Percentiles rank a stretch among this genome's conserved stretches.
These are phyloP conservation scores for Solanum aculeatissimum DNA, from an alignment of 305 asterid genomes.

Conservation along the genomic window DNA sequence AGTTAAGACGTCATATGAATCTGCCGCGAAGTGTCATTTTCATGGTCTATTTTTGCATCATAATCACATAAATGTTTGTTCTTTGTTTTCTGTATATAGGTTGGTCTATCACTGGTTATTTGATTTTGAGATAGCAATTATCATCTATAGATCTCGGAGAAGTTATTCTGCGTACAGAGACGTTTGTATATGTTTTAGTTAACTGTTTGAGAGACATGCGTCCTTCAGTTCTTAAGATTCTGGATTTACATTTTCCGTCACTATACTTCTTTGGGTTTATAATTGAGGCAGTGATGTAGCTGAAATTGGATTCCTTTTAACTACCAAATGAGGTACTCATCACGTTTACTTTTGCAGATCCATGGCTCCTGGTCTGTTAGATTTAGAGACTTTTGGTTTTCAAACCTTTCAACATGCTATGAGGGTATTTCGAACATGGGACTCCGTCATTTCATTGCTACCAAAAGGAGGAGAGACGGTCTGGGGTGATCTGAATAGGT, in stretches of 20 bases:
- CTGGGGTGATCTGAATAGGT: slow-evolving; percentile 83
- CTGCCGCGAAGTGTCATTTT: not conserved
- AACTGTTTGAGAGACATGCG: not conserved
- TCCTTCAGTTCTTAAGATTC: not conserved
- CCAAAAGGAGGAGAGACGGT: slow-evolving; percentile 94
- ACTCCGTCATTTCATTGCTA: slow-evolving; percentile 57
- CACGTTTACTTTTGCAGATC: slow-evolving; percentile 34
- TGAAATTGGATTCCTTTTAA: not conserved
- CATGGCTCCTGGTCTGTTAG: slow-evolving; percentile 70
- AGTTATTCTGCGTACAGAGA: not conserved
- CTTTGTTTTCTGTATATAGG: not conserved
- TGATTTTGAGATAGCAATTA: not conserved
- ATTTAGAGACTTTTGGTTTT: slow-evolving; percentile 43
- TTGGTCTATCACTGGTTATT: not conserved
- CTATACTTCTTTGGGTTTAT: not conserved
- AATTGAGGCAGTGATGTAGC: not conserved
- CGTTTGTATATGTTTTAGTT: not conserved
- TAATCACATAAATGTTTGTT: not conserved
- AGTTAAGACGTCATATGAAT: not conserved
- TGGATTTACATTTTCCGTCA: not conserved
- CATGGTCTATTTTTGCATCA: not conserved
- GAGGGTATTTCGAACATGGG: slow-evolving; percentile 89
- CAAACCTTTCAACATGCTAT: slow-evolving; percentile 70
- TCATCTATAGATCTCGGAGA: not conserved
- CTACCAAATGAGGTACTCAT: not conserved